These are phyloP conservation scores for Plenodomus tracheiphilus DNA, from an alignment of 2,329 filamentous ascomycete genomes.

Conservation along the genomic window DNA sequence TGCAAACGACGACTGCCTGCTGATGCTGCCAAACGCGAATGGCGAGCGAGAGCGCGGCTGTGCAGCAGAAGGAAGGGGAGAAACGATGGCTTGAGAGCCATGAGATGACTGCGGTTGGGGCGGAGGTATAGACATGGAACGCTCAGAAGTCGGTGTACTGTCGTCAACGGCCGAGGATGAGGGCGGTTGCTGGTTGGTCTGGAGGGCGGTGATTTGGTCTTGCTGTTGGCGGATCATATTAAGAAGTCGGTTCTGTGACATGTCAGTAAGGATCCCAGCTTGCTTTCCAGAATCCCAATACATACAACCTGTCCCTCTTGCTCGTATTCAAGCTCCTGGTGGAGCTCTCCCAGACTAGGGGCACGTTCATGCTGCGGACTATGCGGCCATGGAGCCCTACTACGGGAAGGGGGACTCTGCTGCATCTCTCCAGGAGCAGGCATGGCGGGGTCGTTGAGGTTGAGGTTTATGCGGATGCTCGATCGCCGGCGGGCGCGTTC, in stretches of 20 bases:
- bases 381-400: slow-evolving; percentile 40
- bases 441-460: slow-evolving; percentile 70
- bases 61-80: slow-evolving; percentile 54
- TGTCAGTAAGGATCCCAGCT: neutral
- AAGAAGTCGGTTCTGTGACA: slow-evolving; percentile 68
- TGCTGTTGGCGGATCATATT: slow-evolving; percentile 78
- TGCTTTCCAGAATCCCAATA: slow-evolving; percentile 9
- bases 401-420: slow-evolving; percentile 42
- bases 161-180: slow-evolving; percentile 56
- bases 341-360: slow-evolving; percentile 74
- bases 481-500: slow-evolving; percentile 64
- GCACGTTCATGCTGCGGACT: slow-evolving; percentile 68
- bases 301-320: slow-evolving; percentile 76
- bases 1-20: slow-evolving; percentile 50
- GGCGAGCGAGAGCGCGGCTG: slow-evolving; percentile 43
- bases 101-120: slow-evolving; percentile 21
- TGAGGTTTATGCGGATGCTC: slow-evolving; percentile 71
- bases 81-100: slow-evolving; percentile 37
- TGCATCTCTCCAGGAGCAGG: slow-evolving; percentile 72
- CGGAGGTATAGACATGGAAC: slow-evolving; percentile 47
- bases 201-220: slow-evolving; percentile 65
- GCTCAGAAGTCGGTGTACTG: slow-evolving; percentile 53
- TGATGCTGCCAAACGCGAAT: slow-evolving; percentile 40
- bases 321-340: slow-evolving; percentile 78
- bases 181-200: slow-evolving; percentile 48